Evolutionary conservation across 495 filamentous ascomycete genomes (phyloP).

Genomic region (Penicillium maclennaniae): DNA sequence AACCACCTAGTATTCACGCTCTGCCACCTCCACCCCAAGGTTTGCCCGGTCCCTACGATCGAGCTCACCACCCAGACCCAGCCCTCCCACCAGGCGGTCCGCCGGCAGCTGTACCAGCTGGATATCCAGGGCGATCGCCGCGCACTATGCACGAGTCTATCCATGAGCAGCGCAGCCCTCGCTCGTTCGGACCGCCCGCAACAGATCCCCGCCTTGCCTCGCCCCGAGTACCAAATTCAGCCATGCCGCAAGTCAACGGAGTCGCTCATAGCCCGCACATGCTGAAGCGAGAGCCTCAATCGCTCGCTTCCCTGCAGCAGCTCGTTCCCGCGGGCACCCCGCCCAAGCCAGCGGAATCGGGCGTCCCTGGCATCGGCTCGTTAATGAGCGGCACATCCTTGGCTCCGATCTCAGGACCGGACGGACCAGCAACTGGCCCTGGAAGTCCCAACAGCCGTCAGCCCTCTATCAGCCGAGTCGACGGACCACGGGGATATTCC

Average conservation of each 20-base stretch:
- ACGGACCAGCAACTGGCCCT: slow-evolving; percentile 13
- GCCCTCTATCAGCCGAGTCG: slow-evolving; percentile 23
- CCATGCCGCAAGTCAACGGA: slow-evolving; percentile 27
- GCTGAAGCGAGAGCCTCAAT: slow-evolving; percentile 27
- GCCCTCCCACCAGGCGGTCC: slow-evolving; percentile 24
- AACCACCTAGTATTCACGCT: slow-evolving; percentile 21
- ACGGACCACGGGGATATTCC: slow-evolving; percentile 59
- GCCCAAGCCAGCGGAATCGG: slow-evolving; percentile 27
- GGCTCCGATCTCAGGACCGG: slow-evolving; percentile 38
- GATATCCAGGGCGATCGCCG: slow-evolving; percentile 35
- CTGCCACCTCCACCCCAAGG: slow-evolving; percentile 28
- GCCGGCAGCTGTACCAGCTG: slow-evolving; percentile 17
- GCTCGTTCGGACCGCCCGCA: slow-evolving; percentile 23
- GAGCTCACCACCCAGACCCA: slow-evolving; percentile 31
- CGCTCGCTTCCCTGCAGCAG: slow-evolving; percentile 13
- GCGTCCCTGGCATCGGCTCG: slow-evolving; percentile 50
- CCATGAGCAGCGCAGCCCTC: slow-evolving; percentile 33
- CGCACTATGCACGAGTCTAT: slow-evolving; percentile 27
- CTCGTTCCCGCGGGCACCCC: slow-evolving; percentile 18
- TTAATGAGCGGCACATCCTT: slow-evolving; percentile 48
- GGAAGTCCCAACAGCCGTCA: slow-evolving; percentile 13
- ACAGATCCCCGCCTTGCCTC: slow-evolving; percentile 36
- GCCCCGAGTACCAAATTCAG: slow-evolving; percentile 31
- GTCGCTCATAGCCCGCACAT: slow-evolving; percentile 28
- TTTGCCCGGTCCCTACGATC: slow-evolving; percentile 32